Conservation (phyloP, 352 stramenopile genomes). For the Phytophthora idaei region DNA sequence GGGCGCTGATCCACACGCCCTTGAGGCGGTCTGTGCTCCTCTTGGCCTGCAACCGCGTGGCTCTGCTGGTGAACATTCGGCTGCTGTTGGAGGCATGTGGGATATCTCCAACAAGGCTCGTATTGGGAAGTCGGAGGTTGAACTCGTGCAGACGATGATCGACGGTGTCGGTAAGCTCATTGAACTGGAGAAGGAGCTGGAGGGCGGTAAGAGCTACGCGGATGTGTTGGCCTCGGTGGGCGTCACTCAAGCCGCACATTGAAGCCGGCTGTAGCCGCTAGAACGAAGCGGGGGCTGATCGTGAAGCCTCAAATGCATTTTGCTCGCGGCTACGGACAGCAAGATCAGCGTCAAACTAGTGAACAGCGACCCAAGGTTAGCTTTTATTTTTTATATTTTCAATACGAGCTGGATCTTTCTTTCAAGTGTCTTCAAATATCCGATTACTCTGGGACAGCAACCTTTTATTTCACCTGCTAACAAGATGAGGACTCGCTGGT, state of each 20-base stretch:
- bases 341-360: conserved; percentile 10
- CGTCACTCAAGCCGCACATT: conserved; percentile 42
- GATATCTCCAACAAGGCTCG: conserved; percentile 95
- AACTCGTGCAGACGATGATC: conserved; percentile 96
- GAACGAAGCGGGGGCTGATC: conserved; percentile 12
- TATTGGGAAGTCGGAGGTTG: conserved; percentile 93
- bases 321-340: conserved; percentile 13
- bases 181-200: conserved; percentile 90
- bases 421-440: too few relatives aligned
- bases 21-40: conserved; percentile 77
- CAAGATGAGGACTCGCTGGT: too few relatives aligned
- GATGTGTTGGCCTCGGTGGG: conserved; percentile 65
- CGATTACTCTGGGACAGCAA: too few relatives aligned
- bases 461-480: too few relatives aligned
- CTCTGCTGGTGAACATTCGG: conserved; percentile 84
- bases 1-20: conserved; percentile 66
- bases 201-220: conserved; percentile 63
- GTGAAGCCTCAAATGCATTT: conserved; percentile 2
- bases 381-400: conserved; percentile 28
- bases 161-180: conserved; percentile 93
- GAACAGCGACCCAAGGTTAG: conserved; percentile 18
- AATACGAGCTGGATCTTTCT: background rate
- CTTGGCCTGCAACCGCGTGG: conserved; percentile 83
- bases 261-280: conserved; percentile 30
- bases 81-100: conserved; percentile 86